A percentile compares a stretch with the other conserved stretches of the same genome.
phyloP scores from a whole-genome alignment of 2,329 filamentous ascomycete species.

The Cryphonectria radicalis region DNA sequence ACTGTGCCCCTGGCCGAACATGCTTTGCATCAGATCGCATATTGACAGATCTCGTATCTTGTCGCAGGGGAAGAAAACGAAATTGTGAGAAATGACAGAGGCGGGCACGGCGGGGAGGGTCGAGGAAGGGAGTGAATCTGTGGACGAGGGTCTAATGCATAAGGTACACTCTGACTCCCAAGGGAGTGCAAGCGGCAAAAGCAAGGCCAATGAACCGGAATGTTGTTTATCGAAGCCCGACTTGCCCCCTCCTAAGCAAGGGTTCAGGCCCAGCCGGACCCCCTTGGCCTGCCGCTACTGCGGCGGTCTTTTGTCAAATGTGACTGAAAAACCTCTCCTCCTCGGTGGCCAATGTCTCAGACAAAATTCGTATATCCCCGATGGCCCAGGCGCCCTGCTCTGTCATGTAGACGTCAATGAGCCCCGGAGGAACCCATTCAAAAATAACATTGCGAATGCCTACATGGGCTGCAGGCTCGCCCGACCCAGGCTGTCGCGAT shows the following conservation, averaged over 20 bases:
- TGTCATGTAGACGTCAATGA: conserved; percentile 60
- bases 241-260: background rate
- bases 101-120: background rate
- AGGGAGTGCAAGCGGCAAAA: conserved; percentile 1
- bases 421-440: conserved; percentile 58
- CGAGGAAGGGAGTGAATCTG: conserved; percentile 3
- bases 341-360: conserved; percentile 42
- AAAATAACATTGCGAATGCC: conserved; percentile 58
- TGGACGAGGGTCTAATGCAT: background rate
- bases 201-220: background rate
- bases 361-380: conserved; percentile 46
- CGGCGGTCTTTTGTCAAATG: conserved; percentile 36
- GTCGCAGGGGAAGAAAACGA: conserved; percentile 1
- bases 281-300: conserved; percentile 1
- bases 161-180: background rate
- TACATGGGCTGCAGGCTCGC: conserved; percentile 32
- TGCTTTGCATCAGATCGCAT: conserved; percentile 26
- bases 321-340: conserved; percentile 48
- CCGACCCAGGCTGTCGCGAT: background rate
- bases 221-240: conserved; percentile 1
- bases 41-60: conserved; percentile 23
- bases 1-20: conserved; percentile 8
- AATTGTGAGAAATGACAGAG: conserved; percentile 16
- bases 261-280: background rate
- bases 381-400: conserved; percentile 53